Evolutionary conservation across 768 basidiomycete genomes (phyloP), one percentile per base, ranked within the genome.

Genomic region (Suillus paluster): DNA sequence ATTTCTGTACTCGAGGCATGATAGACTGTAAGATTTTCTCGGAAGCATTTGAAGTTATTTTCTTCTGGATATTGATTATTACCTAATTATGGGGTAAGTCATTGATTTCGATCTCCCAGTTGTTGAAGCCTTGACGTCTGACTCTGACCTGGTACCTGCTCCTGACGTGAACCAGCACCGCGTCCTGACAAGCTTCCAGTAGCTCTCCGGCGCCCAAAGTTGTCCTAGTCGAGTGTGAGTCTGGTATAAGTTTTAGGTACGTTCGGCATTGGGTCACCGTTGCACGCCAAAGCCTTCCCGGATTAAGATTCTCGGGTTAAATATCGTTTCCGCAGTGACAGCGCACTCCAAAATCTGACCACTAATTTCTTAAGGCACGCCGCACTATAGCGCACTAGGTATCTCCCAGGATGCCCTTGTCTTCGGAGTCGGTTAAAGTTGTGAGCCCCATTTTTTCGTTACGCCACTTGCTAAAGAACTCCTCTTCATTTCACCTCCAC

Each of bases 1-100:
- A 66, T 73, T 84, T 88, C 62, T 78, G 75, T 6, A 81, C 76
- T 64, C 89, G 84, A 64, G 92, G 92, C 92, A 93, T 93, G 64
- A 54, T 38, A n/a, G 39, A 33, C 60, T 66, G 39, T 25, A 59
- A 46, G 65, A 60, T 38, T 62, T 55, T 46, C 60, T 56, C 54
- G 63, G 21, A 60, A 60, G 65, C 60, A 58, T 60, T 59, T 59
- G 27, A 0, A 9, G 56, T 27, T 52, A 33, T 58, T 38, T 59
- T 59, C 38, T 27, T 57, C 9, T 0, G 25, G 17, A 58, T 21
- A 55, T 41, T 25, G 53, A 60, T 60, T 57, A 60, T 60, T 57
- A 60, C 38, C 4, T 53, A 57, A 55, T 60, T 46, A 19, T 21
- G 15, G 23, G 49, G 30, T 27, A 27, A 23, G 11, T 57, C 23